Evolutionary conservation across 108 stramenopile species (phyloP).

Genomic region (Cylindrotheca closterium): DNA sequence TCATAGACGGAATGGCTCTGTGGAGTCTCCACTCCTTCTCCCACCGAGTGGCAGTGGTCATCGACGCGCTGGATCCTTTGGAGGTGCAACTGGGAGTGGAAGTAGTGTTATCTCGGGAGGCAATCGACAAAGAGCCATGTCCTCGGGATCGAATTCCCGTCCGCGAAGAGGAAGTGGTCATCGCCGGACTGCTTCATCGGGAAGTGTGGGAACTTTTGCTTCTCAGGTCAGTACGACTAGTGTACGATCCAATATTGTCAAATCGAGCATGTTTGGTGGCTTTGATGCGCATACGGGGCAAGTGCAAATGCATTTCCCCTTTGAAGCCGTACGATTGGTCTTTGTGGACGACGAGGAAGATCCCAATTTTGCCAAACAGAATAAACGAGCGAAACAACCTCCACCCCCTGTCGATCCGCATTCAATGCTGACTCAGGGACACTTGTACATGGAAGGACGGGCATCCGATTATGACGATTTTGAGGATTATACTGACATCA

Average conservation of each 20-base stretch:
- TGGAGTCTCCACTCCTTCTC: slow-evolving; percentile 10
- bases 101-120: too few species aligned
- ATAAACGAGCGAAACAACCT: slow-evolving; percentile 2
- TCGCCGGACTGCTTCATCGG: too few species aligned
- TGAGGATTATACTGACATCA: slow-evolving; percentile 32
- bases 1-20: slow-evolving; percentile 16
- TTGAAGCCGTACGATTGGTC: slow-evolving; percentile 54
- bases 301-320: slow-evolving; percentile 61
- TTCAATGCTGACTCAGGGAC: slow-evolving; percentile 14
- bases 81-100: too few species aligned
- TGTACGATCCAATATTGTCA: slow-evolving; percentile 48
- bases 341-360: slow-evolving; percentile 53
- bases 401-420: neutral
- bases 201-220: neutral
- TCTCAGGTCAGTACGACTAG: neutral
- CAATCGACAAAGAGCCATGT: too few species aligned
- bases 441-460: slow-evolving; percentile 29
- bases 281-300: slow-evolving; percentile 50
- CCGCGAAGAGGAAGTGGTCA: too few species aligned
- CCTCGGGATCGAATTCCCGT: too few species aligned
- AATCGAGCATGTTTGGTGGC: slow-evolving; percentile 56
- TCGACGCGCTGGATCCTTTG: slow-evolving; percentile 9
- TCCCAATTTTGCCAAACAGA: neutral
- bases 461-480: slow-evolving; percentile 23
- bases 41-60: slow-evolving; percentile 3